phyloP scores from a whole-genome alignment of 139 green algal genomes.

The Closterium sp. region DNA sequence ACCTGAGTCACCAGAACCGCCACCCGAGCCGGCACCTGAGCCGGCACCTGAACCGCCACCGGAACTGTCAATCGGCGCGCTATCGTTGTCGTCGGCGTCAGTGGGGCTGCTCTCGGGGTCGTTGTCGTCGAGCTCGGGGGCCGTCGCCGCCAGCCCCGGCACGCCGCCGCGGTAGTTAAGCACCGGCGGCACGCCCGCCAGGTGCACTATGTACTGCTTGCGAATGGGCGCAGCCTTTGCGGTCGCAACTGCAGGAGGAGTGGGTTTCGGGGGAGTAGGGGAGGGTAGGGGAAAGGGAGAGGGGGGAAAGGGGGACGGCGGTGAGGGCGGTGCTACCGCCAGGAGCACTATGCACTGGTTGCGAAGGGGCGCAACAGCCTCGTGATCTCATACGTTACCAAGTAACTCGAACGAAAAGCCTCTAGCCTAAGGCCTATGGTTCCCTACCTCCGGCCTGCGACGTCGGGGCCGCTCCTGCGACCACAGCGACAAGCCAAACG shows the following conservation, averaged over 20 bases:
- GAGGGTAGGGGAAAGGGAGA: not conserved
- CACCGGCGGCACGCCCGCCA: not conserved
- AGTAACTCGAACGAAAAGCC: no score
- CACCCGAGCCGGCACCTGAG: not conserved
- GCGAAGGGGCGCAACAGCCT: not conserved
- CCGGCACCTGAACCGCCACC: not conserved
- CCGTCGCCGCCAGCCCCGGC: not conserved
- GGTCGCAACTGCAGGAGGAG: not conserved
- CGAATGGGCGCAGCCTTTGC: not conserved
- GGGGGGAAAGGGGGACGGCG: not conserved
- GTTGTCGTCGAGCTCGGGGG: not conserved
- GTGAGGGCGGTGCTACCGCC: not conserved
- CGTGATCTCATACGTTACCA: no score
- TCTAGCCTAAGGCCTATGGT: no score
- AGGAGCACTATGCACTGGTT: not conserved
- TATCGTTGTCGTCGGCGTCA: not conserved
- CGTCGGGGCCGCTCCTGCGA: not conserved
- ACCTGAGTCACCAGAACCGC: no score
- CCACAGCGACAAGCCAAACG: not conserved
- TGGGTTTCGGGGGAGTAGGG: not conserved
- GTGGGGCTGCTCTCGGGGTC: not conserved
- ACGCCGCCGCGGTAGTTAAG: not conserved
- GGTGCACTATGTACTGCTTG: not conserved
- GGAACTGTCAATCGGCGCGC: not conserved
- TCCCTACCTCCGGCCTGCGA: not conserved